A percentile compares a stretch with the other conserved stretches of the same genome.
Conservation (phyloP, 1,284 basidiomycete genomes). For the Fomitopsis schrenkii region DNA sequence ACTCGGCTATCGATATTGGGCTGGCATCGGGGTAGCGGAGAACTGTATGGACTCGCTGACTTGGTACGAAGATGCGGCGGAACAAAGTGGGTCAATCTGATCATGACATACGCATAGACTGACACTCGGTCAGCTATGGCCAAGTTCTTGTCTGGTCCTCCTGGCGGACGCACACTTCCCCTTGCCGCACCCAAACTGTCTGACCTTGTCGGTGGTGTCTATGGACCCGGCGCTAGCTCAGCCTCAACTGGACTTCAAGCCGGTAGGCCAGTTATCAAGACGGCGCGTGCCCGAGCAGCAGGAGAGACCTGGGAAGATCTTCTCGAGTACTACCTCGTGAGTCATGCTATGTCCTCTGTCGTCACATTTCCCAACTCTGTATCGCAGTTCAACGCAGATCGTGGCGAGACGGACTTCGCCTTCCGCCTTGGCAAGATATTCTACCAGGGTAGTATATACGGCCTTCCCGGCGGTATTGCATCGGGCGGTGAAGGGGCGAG, state of each 20-base stretch:
- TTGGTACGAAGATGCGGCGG: constrained; percentile 87
- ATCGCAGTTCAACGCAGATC: constrained; percentile 83
- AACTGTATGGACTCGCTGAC: constrained; percentile 77
- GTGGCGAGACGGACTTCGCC: constrained; percentile 82
- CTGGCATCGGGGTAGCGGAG: constrained; percentile 88
- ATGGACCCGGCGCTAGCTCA: constrained; percentile 90
- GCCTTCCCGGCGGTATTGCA: constrained; percentile 64
- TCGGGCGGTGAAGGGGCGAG: constrained; percentile 90
- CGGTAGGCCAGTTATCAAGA: constrained; percentile 75
- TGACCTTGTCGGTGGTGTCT: constrained; percentile 88
- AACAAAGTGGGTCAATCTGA: constrained; percentile 53
- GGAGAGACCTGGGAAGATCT: constrained; percentile 93
- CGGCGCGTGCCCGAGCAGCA: constrained; percentile 74
- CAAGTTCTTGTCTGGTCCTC: constrained; percentile 80
- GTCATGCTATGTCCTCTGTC: constrained; percentile 15
- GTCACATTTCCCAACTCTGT: constrained; percentile 6
- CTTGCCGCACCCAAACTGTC: constrained; percentile 82
- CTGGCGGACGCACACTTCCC: constrained; percentile 86
- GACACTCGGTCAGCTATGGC: constrained; percentile 51
- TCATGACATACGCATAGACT: background rate
- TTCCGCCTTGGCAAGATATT: constrained; percentile 89
- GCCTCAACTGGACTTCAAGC: constrained; percentile 80
- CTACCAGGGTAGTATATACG: constrained; percentile 89
- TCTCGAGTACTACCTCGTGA: constrained; percentile 84
- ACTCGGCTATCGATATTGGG: constrained; percentile 93